A percentile compares a stretch with the other conserved stretches of the same genome.
These are phyloP conservation scores for Penicilliopsis zonata DNA, from an alignment of 495 filamentous ascomycete genomes.

Conservation along the genomic window DNA sequence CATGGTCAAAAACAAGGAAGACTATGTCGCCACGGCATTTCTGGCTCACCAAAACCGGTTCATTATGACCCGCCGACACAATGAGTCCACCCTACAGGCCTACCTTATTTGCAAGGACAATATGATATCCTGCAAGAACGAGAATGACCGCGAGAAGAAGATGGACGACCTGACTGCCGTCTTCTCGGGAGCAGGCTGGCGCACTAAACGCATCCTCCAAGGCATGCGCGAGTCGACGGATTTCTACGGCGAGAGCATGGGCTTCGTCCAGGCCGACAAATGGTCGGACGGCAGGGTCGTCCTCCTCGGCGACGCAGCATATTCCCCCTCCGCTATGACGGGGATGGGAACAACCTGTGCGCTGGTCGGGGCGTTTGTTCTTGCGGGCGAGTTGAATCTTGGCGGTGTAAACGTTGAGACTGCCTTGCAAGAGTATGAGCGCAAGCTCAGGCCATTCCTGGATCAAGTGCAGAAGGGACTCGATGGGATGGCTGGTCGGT, in stretches of 20 bases:
- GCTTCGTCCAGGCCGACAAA: constrained; percentile 25
- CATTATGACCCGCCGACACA: constrained; percentile 27
- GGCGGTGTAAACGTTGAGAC: constrained; percentile 4
- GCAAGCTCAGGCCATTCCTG: constrained; percentile 29
- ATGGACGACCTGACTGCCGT: constrained; percentile 19
- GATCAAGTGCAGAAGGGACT: constrained; percentile 22
- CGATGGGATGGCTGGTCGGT: background rate
- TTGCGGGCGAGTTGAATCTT: constrained; percentile 36
- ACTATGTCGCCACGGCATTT: constrained; percentile 20
- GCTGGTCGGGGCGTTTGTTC: constrained; percentile 37
- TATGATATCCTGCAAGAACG: constrained; percentile 13
- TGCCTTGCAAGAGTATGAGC: constrained; percentile 31
- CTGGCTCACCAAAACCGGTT: constrained; percentile 15
- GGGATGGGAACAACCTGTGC: constrained; percentile 37
- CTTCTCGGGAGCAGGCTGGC: constrained; percentile 34
- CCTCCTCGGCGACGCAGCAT: constrained; percentile 45
- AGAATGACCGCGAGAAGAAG: constrained; percentile 22
- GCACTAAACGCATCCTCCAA: constrained; percentile 25
- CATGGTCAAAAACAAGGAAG: constrained; percentile 19
- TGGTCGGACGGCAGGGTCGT: constrained; percentile 35
- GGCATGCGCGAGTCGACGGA: constrained; percentile 27
- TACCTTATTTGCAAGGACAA: constrained; percentile 20
- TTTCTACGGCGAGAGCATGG: constrained; percentile 32
- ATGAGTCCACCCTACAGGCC: constrained; percentile 20
- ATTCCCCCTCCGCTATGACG: constrained; percentile 33